Evolutionary conservation across 2,329 filamentous ascomycete species (phyloP).

Genomic region (Talaromyces sp.): DNA sequence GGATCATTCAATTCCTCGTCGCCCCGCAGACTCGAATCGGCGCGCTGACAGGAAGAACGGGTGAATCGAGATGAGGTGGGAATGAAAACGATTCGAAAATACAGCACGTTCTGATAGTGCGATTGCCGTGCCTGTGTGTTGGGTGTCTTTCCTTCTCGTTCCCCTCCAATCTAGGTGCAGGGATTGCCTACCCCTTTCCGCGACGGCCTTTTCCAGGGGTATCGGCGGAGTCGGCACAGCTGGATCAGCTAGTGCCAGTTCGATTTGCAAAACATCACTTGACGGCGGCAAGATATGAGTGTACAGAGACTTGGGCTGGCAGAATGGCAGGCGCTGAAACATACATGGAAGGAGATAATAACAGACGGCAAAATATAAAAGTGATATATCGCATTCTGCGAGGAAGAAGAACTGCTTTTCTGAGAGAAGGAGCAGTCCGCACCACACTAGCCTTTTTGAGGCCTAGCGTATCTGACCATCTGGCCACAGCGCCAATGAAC

Average conservation of each 20-base stretch:
- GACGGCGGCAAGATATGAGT: neutral
- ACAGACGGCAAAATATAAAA: neutral
- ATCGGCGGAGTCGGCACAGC: slow-evolving; percentile 7
- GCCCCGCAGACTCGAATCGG: neutral
- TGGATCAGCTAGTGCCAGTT: neutral
- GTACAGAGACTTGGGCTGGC: neutral
- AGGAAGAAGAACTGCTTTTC: neutral
- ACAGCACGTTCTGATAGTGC: slow-evolving; percentile 7
- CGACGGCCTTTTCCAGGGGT: slow-evolving; percentile 14
- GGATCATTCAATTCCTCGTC: neutral
- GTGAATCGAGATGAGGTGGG: neutral
- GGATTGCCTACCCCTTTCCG: slow-evolving; percentile 13
- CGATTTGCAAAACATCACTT: slow-evolving; percentile 9
- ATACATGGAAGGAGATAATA: neutral
- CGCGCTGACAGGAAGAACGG: neutral
- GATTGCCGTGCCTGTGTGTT: neutral
- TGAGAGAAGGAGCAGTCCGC: neutral
- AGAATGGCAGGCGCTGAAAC: neutral
- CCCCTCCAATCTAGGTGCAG: neutral
- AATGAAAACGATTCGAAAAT: neutral
- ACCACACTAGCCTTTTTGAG: neutral
- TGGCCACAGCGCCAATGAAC: neutral
- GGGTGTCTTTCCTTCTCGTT: neutral
- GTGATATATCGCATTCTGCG: neutral
- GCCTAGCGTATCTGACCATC: neutral